Evolutionary conservation across 306 rosid genomes (phyloP).

Genomic region (Ormosia emarginata): DNA sequence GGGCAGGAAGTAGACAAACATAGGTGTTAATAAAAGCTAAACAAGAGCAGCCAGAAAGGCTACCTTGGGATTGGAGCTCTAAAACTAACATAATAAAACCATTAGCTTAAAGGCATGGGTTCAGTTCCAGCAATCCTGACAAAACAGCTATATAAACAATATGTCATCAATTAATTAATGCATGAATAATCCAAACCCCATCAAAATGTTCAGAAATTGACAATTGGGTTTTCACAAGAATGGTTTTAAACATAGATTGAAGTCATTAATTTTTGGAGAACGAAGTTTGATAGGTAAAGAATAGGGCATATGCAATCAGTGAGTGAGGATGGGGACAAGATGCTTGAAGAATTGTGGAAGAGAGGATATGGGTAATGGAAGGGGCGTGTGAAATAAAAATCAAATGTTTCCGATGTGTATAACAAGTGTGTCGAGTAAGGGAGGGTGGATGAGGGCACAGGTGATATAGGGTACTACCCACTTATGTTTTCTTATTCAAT

Average conservation of each 20-base stretch:
- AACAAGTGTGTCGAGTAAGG: slow-evolving; percentile 62
- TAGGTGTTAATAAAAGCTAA: slow-evolving; percentile 19
- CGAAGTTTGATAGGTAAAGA: slow-evolving; percentile 18
- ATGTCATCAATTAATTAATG: background rate
- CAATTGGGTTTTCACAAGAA: slow-evolving; percentile 9
- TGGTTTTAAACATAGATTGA: background rate
- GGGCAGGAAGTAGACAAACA: slow-evolving; percentile 49
- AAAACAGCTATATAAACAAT: slow-evolving; percentile 14
- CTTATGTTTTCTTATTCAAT: slow-evolving; percentile 61
- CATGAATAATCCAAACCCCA: slow-evolving; percentile 14
- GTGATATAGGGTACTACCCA: slow-evolving; percentile 45
- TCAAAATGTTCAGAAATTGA: background rate
- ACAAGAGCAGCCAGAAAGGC: slow-evolving; percentile 52
- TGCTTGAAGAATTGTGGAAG: slow-evolving; percentile 49
- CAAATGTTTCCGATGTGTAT: slow-evolving; percentile 68
- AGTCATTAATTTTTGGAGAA: slow-evolving; percentile 21
- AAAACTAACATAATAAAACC: background rate
- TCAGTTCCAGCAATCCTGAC: slow-evolving; percentile 60
- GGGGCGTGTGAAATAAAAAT: slow-evolving; percentile 51
- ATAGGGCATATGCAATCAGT: slow-evolving; percentile 28
- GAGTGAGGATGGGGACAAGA: slow-evolving; percentile 49
- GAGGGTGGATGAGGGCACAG: slow-evolving; percentile 55
- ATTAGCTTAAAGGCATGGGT: slow-evolving; percentile 50
- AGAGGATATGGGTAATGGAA: slow-evolving; percentile 57
- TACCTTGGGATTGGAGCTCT: slow-evolving; percentile 67